Base-by-base conservation (phyloP, 176 grass and related monocot species). In the Aegilops longissima region DNA sequence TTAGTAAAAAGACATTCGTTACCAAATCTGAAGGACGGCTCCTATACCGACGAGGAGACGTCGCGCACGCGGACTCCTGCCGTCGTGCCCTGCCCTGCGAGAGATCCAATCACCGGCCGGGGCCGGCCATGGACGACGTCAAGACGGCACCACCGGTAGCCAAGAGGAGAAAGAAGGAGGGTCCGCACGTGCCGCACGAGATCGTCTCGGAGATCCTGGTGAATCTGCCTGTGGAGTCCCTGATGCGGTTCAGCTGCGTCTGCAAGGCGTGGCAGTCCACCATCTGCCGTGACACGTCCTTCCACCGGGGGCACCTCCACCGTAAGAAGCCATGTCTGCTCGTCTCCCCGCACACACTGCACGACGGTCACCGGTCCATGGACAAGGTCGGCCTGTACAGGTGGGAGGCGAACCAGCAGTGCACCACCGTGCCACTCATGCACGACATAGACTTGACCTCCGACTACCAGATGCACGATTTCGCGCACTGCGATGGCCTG, bases 401-500 rank as follows among this genome's bases (percentile, higher is more conserved):
- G 36, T 80, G 24, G 78, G 78, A 44, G 1, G 35, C 35, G 33
- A 25, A 39, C 38, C 38, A 36, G 61, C 3, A 39, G 21, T 3
- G 61, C 23, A 11, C 29, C 13, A 16, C 4, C 61, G 24, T 10
- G 9, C 40, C 12, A 4, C 38, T 66, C 21, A 23, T 80, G 78
- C 59, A 80, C 61, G 78, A 23, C 61, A 64, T 16, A 6, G 38
- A 45, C 38, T 9, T 66, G 61, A 9, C 36, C 12, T 39, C 61
- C 13, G 24, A 27, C 8, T 3, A 23, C 23, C 6, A 6, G 9
- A 20, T 42, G 36, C 4, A 16, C 35, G 68, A 34, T 1, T 38
- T 80, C 21, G 61, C 78, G 8, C 38, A 80, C 8, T 80, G 61
- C 12, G 61, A 80, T 36, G 78, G 78, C 23, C 78, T 80, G 9